Base-by-base conservation (phyloP, 1,284 basidiomycete genomes). In the Boletus sp. region DNA sequence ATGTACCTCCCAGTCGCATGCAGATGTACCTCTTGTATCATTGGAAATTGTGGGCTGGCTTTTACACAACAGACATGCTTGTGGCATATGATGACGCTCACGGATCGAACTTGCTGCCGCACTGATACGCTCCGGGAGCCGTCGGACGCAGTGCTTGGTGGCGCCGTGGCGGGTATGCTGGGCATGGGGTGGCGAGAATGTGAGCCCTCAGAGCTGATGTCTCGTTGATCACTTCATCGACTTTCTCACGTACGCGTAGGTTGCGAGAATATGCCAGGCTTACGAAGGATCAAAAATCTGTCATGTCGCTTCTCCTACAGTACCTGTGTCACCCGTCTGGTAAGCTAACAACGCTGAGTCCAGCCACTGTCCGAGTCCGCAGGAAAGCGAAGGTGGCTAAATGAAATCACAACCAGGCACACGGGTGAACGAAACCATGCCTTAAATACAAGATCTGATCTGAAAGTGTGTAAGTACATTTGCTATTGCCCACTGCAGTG, bases 341-440 rank as follows among this genome's bases (percentile, higher is more conserved):
- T 57, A 55, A 60, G 59, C 56, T 53, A 49, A 46, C 60, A 60
- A 43, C 45, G 42, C 41, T 58, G 59, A 60, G 45, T 48, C 57
- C 57, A 61, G 60, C 60, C 60, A 61, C 60, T 59, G 47, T 64
- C 68, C 65, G 64, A 63, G 59, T 43, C 58, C 69, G 68, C 58
- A 67, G 60, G 62, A 59, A 60, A 55, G 55, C 71, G 41, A 71
- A 74, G 68, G 71, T 69, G 73, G 72, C 62, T 74, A 74, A 71
- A 72, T 72, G 73, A 74, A 74, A 73, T 68, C 63, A 69, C 69
- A 47, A 57, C 69, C 69, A 72, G 70, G 70, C 72, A 72, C 70
- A 37, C 70, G 53, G 60, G 53, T 58, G 58, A 64, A 60, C 61
- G 53, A 61, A 60, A 56, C 62, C 73, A 72, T 70, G 65, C 66